Evolutionary conservation across 352 stramenopile genomes (phyloP), one percentile per base, ranked within the genome.

Genomic region (Globisporangium polare): DNA sequence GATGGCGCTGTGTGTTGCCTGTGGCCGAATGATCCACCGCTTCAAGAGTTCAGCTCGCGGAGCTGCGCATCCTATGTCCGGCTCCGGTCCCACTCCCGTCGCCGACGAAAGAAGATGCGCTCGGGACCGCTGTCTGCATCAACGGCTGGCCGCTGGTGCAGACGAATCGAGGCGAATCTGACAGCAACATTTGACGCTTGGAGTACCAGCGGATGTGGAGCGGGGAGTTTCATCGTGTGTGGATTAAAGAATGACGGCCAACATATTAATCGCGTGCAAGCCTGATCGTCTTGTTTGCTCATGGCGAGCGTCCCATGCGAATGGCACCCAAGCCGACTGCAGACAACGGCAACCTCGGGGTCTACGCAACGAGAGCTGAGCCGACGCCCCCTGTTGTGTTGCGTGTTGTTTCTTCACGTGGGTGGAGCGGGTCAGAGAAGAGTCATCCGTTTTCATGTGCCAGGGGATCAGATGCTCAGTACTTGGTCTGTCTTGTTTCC

Each of bases 91-190:
- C 47, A 22, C 47, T 35, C 29, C 18, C 18, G 33, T 50, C 20
- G 7, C 20, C 33, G 17, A 27, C 27, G 4, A 20, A 42, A 13
- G 49, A 54, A 54, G 49, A 54, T 54, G 27, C 49, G 9, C 8
- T 7, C 7, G 13, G 10, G 5, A 7, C 6, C 27, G 10, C 7
- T 3, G n/a, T 41, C 49, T 55, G 49, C 12, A 22, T 18, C 33
- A 26, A 42, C 17, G 5, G 6, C 17, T 55, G 49, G 8, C 26
- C 2, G 9, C 7, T 26, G 9, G 9, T 18, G 18, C 49, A 55
- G 49, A 55, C 49, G 49, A 55, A 54, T 54, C 49, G 17, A 54
- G n/a, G 27, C 17, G 49, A 54, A 55, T 55, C 49, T 46, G 12
- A 20, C 5, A 9, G 41, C 1, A 3, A 3, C 17, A 43, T 43